Evolutionary conservation across 805 yeast species (phyloP), one percentile per base, ranked within the genome.

Genomic region (Yamadazyma akitaensis): DNA sequence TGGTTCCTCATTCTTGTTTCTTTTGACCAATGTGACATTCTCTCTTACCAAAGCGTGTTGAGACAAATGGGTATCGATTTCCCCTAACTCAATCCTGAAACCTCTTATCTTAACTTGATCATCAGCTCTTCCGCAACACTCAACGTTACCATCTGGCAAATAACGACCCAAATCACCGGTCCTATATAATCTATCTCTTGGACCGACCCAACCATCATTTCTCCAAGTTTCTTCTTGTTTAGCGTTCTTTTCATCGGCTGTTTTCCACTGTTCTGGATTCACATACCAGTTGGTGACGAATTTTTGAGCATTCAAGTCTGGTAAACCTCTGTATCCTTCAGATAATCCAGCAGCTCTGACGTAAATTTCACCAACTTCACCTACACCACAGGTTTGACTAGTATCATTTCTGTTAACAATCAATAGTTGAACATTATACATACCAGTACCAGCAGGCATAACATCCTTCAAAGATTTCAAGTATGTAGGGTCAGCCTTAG

Each of bases 21-120:
- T 85, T 61, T 92, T 81, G 14, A 94, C 98, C 48, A 94, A 73
- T 1, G 99, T 94, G 43, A 90, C 75, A 61, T 94, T 94, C 67
- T 94, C 97, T 64, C 98, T 82, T 42, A 94, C 96, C 52, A 82
- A 70, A 2, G 94, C 87, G 71, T 91, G 97, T 65, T 90, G 96
- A 12, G 97, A 90, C 51, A 94, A 80, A 63, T 94, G 96, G 13
- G 99, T 94, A 65, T 94, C 98, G 62, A 94, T 95, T 69, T 94
- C 99, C 50, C 99, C 99, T 46, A 94, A 76, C 70, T 94, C 99
- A 53, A 94, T 95, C 70, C 99, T 82, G 81, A 94, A 95, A 1
- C 99, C 99, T 72, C 99, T 83, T 55, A 94, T 94, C 67, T 94
- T 94, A 51, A 94, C 97, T 68, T 94, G 99, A 63, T 92, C 98